Percentiles rank a stretch among this genome's conserved stretches.
These are phyloP conservation scores for Fragaria vesca DNA, from an alignment of 306 rosid species.

Conservation along the genomic window DNA sequence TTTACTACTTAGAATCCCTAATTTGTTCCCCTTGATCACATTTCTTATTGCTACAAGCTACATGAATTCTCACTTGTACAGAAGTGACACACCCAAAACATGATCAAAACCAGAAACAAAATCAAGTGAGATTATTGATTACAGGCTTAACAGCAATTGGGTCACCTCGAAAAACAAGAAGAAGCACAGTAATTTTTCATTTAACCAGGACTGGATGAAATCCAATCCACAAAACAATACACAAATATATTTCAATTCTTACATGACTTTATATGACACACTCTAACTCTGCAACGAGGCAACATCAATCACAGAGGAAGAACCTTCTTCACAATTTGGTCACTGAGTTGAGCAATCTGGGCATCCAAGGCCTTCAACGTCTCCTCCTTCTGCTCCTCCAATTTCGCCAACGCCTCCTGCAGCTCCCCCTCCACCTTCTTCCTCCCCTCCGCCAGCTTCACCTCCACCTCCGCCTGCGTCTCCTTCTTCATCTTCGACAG, in stretches of 20 bases:
- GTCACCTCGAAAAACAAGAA: background rate
- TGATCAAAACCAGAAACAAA: background rate
- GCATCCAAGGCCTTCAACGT: conserved; percentile 78
- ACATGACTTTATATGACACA: background rate
- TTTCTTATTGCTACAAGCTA: background rate
- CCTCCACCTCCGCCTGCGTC: conserved; percentile 80
- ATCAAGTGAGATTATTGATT: background rate
- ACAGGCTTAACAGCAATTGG: too few relatives aligned
- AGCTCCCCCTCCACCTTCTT: conserved; percentile 79
- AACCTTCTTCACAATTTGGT: conserved; percentile 88
- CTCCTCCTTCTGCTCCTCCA: conserved; percentile 81
- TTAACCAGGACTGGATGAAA: background rate
- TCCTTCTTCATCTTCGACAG: conserved; percentile 90
- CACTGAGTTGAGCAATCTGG: conserved; percentile 69
- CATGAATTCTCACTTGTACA: too few relatives aligned
- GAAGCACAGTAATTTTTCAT: background rate
- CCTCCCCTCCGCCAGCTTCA: conserved; percentile 73
- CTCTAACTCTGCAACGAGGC: background rate
- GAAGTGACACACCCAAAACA: background rate
- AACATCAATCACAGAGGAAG: conserved; percentile 52
- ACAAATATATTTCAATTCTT: background rate
- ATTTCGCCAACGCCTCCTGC: conserved; percentile 64
- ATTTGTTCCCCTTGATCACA: background rate
- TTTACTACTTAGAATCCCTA: background rate
- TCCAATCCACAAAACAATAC: too few relatives aligned